Conservation (phyloP, 1,139 yeast genomes). For the Sugiyamaella sp. region DNA sequence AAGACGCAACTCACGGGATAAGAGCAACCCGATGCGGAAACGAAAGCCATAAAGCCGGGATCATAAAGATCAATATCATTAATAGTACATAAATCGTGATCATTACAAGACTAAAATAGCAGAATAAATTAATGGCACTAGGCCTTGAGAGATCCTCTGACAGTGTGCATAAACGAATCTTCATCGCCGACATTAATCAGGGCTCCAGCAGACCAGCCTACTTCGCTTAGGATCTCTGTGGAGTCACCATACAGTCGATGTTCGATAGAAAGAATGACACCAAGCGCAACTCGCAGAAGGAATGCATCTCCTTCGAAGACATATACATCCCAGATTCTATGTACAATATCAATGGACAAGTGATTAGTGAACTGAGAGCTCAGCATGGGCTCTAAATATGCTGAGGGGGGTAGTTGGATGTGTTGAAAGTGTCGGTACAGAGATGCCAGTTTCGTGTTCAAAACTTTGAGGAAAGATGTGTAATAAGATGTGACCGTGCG, state of each 20-base stretch:
- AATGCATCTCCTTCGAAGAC: conserved; percentile 64
- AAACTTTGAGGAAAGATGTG: conserved; percentile 52
- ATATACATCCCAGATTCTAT: conserved; percentile 57
- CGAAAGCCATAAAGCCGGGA: not conserved
- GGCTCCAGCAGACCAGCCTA: conserved; percentile 41
- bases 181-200: conserved; percentile 52
- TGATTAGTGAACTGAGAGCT: conserved; percentile 45
- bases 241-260: conserved; percentile 57
- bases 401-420: conserved; percentile 44
- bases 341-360: conserved; percentile 44
- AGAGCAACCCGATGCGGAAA: too few species aligned
- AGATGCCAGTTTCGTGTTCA: conserved; percentile 50
- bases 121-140: conserved; percentile 1
- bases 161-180: conserved; percentile 51
- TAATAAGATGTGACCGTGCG: conserved; percentile 38
- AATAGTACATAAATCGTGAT: conserved; percentile 14
- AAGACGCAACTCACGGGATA: too few species aligned
- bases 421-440: conserved; percentile 55
- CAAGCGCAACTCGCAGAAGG: conserved; percentile 52
- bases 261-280: conserved; percentile 51
- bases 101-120: not conserved
- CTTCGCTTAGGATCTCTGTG: conserved; percentile 47
- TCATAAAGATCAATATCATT: not conserved
- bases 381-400: conserved; percentile 45
- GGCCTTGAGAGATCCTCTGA: conserved; percentile 44